Evolutionary conservation across 805 yeast genomes (phyloP).

Genomic region (Komagataella ulmi): DNA sequence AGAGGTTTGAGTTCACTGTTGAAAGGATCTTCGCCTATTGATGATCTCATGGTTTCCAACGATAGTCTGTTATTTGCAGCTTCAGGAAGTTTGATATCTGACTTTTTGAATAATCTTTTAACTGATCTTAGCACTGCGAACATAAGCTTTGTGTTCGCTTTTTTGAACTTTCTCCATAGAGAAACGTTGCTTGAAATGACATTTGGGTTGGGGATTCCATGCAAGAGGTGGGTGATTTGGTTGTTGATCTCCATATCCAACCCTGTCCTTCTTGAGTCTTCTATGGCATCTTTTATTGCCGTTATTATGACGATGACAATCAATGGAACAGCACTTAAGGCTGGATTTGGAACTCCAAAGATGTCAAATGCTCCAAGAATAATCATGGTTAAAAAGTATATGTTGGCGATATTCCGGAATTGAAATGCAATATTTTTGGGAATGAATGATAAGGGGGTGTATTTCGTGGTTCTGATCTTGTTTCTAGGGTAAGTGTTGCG

Average conservation of each 20-base stretch:
- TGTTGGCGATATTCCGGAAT: conserved; percentile 81
- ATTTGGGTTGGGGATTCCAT: conserved; percentile 43
- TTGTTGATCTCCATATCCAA: conserved; percentile 68
- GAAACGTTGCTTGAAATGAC: conserved; percentile 51
- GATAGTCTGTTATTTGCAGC: conserved; percentile 14
- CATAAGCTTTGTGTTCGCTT: conserved; percentile 15
- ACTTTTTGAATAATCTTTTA: conserved; percentile 2
- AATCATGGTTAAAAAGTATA: conserved; percentile 69
- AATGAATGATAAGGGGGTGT: conserved; percentile 78
- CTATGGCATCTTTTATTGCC: conserved; percentile 69
- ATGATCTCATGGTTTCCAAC: conserved; percentile 12
- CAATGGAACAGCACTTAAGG: conserved; percentile 61
- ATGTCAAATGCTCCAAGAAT: conserved; percentile 69
- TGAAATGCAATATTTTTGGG: conserved; percentile 78
- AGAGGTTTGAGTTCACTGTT: conserved; percentile 4
- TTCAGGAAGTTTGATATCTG: neutral
- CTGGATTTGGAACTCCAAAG: conserved; percentile 75
- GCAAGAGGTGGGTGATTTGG: conserved; percentile 52
- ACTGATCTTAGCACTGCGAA: conserved; percentile 4
- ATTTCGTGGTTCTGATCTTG: conserved; percentile 90
- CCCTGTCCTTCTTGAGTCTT: conserved; percentile 64
- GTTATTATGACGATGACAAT: conserved; percentile 67
- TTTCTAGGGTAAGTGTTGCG: conserved; percentile 60
- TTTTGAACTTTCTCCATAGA: conserved; percentile 59
- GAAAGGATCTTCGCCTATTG: conserved; percentile 6